phyloP scores from a whole-genome alignment of 2,329 filamentous ascomycete genomes.

The Fusarium mundagurra region DNA sequence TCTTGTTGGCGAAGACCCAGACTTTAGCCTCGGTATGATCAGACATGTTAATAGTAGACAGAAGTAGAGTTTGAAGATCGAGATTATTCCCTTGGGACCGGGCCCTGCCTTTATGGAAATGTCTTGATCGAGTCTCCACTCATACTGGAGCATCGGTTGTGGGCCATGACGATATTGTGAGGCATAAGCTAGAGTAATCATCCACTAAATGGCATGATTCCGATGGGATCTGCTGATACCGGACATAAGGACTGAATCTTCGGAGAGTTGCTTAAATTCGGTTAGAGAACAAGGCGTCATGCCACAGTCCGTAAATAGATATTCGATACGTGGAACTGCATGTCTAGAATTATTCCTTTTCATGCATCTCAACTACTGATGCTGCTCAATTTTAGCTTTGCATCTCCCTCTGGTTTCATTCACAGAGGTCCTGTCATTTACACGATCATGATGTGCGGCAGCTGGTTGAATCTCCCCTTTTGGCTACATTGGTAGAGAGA shows the following conservation, averaged over 20 bases:
- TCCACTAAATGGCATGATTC: not conserved
- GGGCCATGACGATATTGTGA: not conserved
- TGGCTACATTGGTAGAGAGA: not conserved
- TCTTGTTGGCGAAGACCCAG: constrained; percentile 10
- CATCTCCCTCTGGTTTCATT: rapidly evolving
- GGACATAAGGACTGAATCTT: not conserved
- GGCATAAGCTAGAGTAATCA: not conserved
- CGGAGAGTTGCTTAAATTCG: not conserved
- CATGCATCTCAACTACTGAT: not conserved
- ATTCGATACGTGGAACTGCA: rapidly evolving
- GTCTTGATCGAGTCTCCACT: not conserved
- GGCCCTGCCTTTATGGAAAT: not conserved
- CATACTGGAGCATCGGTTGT: not conserved
- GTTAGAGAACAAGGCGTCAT: not conserved
- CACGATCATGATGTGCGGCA: rapidly evolving
- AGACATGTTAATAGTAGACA: not conserved
- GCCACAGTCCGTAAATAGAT: not conserved
- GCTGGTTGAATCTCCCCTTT: rapidly evolving
- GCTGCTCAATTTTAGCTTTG: not conserved
- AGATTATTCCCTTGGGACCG: not conserved
- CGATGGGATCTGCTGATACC: not conserved
- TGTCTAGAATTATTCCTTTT: not conserved
- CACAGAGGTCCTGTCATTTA: rapidly evolving
- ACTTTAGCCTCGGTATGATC: not conserved
- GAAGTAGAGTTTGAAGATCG: too few relatives aligned